Conservation (phyloP, 1,284 basidiomycete species). For the Apiotrichum montevideense region DNA sequence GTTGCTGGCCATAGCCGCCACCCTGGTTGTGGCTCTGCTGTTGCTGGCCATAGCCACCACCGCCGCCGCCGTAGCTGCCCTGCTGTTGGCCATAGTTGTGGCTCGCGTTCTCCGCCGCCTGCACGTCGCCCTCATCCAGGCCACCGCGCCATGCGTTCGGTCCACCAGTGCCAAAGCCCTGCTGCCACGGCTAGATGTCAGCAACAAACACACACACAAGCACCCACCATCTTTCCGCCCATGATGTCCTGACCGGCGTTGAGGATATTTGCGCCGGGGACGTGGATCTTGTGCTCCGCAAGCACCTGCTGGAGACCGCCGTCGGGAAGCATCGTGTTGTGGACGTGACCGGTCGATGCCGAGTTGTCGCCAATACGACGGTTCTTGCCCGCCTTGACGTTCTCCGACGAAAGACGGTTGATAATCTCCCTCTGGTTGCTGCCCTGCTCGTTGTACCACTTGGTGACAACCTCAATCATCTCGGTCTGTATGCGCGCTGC, state of each 20-base stretch:
- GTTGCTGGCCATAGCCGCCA: background rate
- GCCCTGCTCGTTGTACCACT: conserved; percentile 56
- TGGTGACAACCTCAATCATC: conserved; percentile 56
- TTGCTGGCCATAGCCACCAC: background rate
- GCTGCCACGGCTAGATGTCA: conserved; percentile 38
- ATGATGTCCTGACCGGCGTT: conserved; percentile 46
- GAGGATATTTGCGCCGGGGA: conserved; percentile 35
- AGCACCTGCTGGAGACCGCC: conserved; percentile 45
- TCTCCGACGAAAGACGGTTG: conserved; percentile 58
- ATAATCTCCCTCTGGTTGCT: conserved; percentile 54
- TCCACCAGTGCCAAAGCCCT: conserved; percentile 45
- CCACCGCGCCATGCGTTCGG: conserved; percentile 37
- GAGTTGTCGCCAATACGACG: conserved; percentile 52
- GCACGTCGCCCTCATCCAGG: background rate
- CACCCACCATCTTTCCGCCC: conserved; percentile 40
- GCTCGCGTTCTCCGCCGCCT: background rate
- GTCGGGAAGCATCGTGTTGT: conserved; percentile 37
- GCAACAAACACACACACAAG: background rate
- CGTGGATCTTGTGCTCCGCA: conserved; percentile 43
- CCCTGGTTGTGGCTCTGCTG: background rate
- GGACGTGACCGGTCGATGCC: conserved; percentile 35
- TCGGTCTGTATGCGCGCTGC: conserved; percentile 70
- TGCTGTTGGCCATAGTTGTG: background rate
- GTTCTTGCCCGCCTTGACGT: conserved; percentile 67
- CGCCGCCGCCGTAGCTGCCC: background rate